Conservation (phyloP, 169 alveolate species). For the Plasmodium fragile region DNA sequence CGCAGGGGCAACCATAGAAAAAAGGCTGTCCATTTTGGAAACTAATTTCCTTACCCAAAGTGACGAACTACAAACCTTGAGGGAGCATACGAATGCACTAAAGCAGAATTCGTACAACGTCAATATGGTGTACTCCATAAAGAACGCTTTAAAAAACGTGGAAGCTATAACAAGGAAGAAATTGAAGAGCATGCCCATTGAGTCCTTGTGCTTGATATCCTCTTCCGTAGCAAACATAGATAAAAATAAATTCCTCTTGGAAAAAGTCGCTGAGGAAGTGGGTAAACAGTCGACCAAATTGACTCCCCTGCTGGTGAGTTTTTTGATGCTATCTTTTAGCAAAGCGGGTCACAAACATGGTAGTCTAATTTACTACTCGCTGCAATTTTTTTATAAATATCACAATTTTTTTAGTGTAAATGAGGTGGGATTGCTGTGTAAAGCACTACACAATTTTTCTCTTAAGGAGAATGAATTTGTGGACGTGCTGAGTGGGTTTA, state of each 20-base stretch:
- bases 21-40: constrained; percentile 19
- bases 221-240: constrained; percentile 36
- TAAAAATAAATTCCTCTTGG: constrained; percentile 65
- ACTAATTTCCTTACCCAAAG: constrained; percentile 1
- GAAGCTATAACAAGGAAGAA: constrained; percentile 56
- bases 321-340: constrained; percentile 80
- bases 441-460: constrained; percentile 41
- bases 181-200: constrained; percentile 54
- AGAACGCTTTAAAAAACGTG: constrained; percentile 34
- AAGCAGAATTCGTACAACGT: constrained; percentile 36
- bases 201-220: constrained; percentile 66
- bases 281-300: constrained; percentile 81
- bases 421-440: constrained; percentile 66
- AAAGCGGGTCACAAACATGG: constrained; percentile 84
- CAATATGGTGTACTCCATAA: constrained; percentile 41
- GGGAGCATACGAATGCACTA: constrained; percentile 31
- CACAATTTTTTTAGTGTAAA: constrained; percentile 52
- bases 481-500: constrained; percentile 26
- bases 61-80: constrained; percentile 33
- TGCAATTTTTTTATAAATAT: constrained; percentile 74
- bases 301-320: constrained; percentile 83
- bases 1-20: not conserved
- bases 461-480: constrained; percentile 68
- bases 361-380: constrained; percentile 81
- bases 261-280: constrained; percentile 82